Base-by-base conservation (phyloP, 176 grass and related monocot species). In the Bromus sterilis region DNA sequence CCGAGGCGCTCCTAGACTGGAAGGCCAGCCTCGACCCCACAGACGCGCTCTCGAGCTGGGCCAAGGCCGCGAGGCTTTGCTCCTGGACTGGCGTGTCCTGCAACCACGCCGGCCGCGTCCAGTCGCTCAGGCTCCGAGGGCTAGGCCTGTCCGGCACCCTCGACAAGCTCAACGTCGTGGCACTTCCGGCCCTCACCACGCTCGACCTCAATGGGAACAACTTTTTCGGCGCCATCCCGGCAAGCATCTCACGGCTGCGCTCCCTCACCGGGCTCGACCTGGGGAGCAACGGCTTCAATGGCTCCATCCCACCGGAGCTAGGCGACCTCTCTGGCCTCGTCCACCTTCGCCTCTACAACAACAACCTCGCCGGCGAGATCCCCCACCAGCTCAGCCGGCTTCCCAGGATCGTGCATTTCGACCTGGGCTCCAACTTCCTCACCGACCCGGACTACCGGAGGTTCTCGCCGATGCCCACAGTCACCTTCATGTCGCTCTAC, bases 141-240 rank as follows among this genome's bases (percentile, higher is more conserved):
- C 31, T 75, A 5, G 60, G 51, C 4, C 70, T 95, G 64, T 2
- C n/a, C 4, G 90, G 90, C 58, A 7, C 33, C 12, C 75, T 95
- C 30, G 46, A 67, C 15, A 43, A 30, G 5, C 66, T 95, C 34
- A 46, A 90, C 64, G 37, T 61, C 56, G 42, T 65, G 11, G 83
- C 87, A 29, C 7, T 95, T 63, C 82, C 71, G 43, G n/a, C 11
- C 11, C 79, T 95, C 33, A 18, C 76, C 11, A 4, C 11, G 23
- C 80, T 95, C 71, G 41, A 92, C 81, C 87, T 95, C 85, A 88
- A 76, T 51, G n/a, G 20, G 13, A 95, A 95, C 85, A 65, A 41
- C 48, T 51, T 96, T 5, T 0, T 0, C 0, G 93, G 90, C 51
- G 10, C 21, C 72, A 93, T 96, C 36, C 93, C 90, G 32, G 21